These are phyloP conservation scores for Rubia occidens DNA, from an alignment of 305 asterid genomes.

Conservation along the genomic window DNA sequence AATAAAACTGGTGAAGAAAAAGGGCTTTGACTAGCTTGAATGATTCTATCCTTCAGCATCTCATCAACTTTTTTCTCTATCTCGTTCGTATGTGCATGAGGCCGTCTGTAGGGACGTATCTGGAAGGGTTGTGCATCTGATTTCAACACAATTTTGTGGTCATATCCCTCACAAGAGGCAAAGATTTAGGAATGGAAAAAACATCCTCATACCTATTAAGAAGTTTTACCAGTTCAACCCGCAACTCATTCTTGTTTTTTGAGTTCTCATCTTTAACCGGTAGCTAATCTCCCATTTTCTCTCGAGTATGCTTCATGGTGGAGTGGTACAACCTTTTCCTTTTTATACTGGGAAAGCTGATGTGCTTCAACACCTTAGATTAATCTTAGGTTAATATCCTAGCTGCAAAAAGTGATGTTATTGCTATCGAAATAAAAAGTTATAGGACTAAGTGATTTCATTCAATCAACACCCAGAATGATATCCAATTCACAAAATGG, in stretches of 20 bases:
- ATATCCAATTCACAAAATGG: not conserved
- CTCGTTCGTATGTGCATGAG: not conserved
- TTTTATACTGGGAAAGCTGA: no score
- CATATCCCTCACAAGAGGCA: not conserved
- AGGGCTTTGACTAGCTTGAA: not conserved
- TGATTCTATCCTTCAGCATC: not conserved
- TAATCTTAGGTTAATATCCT: not conserved
- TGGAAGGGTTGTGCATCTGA: not conserved
- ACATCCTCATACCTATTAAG: not conserved
- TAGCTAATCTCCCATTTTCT: no score
- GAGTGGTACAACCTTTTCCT: no score
- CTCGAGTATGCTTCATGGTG: no score
- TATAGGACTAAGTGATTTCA: not conserved
- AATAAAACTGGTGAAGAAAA: not conserved
- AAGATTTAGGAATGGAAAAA: not conserved
- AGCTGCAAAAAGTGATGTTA: not conserved
- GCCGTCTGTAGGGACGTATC: not conserved
- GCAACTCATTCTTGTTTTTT: no score
- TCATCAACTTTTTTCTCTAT: not conserved
- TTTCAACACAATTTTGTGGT: not conserved
- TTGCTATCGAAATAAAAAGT: not conserved
- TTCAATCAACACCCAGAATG: not conserved
- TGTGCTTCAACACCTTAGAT: not conserved
- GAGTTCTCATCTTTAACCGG: no score
- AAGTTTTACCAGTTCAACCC: no score